Evolutionary conservation across 2,329 filamentous ascomycete genomes (phyloP), one percentile per base, ranked within the genome.

Genomic region (Tolypocladium nubicola): DNA sequence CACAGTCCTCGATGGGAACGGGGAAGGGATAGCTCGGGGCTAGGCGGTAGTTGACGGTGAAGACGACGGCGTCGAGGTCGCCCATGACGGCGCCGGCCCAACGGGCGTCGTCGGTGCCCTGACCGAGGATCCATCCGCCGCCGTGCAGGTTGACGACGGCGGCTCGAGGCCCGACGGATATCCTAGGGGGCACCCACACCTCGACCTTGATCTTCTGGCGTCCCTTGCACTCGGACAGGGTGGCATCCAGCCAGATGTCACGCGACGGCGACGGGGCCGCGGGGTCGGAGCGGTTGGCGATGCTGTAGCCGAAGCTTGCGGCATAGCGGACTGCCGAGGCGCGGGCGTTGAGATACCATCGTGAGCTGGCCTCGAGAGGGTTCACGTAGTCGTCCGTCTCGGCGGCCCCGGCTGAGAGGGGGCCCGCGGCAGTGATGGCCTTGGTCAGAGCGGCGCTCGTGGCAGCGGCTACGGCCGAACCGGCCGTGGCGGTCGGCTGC

Each of bases 21-120:
- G 85, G 85, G 65, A 86, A 87, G 0, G 84, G 84, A 61, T 80
- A 75, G 63, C 81, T 80, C 0, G 86, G 86, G 0, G 85, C 84
- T 2, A 87, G 76, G n/a, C 86, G 79, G 66, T 89, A 88, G 63
- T 86, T 83, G 62, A 87, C 82, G 1, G 79, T 82, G 60, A 88
- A 79, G 56, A 86, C 78, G 26, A 87, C 73, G 35, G 80, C 82
- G 55, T 81, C 76, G 14, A 80, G 72, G 5, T 76, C 71, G 33
- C 78, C 70, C 43, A 80, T 70, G 4, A 85, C 78, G 40, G 76
- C 72, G 4, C 78, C 74, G 7, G 79, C 81, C 75, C 84, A 87
- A 47, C 83, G 76, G 16, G 82, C 79, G 64, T 87, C 85, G 65
- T 87, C 82, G 4, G 81, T 84, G 4, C 79, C 82, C 52, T 77